Percentiles rank a stretch among this genome's conserved stretches.
Evolutionary conservation across 768 basidiomycete species (phyloP).

Genomic region (Mycena albidolilacea): DNA sequence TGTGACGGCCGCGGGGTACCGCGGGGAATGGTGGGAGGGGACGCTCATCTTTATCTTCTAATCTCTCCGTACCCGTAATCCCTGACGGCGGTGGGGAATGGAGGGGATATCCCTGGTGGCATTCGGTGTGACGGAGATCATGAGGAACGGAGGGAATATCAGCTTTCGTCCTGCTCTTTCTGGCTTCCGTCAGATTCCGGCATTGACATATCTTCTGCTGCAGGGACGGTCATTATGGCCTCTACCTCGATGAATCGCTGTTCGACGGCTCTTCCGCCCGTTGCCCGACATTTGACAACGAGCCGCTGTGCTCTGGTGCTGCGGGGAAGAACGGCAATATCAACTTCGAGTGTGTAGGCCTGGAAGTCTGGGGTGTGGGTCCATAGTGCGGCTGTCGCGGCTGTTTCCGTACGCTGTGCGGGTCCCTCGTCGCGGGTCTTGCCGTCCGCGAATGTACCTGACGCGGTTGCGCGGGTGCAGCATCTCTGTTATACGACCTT

Average conservation of each 20-base stretch:
- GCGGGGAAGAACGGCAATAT: slow-evolving; percentile 62
- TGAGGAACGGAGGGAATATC: too few relatives aligned
- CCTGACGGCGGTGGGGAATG: too few relatives aligned
- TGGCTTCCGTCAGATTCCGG: not conserved
- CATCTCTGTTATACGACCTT: too few relatives aligned
- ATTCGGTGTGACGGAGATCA: too few relatives aligned
- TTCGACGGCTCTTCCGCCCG: slow-evolving; percentile 87
- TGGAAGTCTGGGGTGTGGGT: slow-evolving; percentile 93
- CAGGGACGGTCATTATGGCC: slow-evolving; percentile 90
- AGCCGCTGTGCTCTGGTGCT: slow-evolving; percentile 76
- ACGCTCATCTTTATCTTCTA: too few relatives aligned
- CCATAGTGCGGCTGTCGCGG: slow-evolving; percentile 42
- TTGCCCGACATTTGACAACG: slow-evolving; percentile 92
- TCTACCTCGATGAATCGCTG: slow-evolving; percentile 89
- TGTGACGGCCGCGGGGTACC: too few relatives aligned
- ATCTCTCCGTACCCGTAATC: too few relatives aligned
- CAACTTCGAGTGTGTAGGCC: slow-evolving; percentile 90
- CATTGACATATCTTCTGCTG: slow-evolving; percentile 16
- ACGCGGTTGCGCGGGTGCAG: too few relatives aligned
- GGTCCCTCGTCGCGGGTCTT: not conserved
- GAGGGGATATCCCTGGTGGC: too few relatives aligned
- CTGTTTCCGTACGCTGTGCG: not conserved
- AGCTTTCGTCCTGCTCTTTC: not conserved
- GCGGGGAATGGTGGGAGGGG: too few relatives aligned
- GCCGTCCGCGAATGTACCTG: not conserved